Base-by-base conservation (phyloP, 106 monocot genomes). In the Dioscorea dumetorum region DNA sequence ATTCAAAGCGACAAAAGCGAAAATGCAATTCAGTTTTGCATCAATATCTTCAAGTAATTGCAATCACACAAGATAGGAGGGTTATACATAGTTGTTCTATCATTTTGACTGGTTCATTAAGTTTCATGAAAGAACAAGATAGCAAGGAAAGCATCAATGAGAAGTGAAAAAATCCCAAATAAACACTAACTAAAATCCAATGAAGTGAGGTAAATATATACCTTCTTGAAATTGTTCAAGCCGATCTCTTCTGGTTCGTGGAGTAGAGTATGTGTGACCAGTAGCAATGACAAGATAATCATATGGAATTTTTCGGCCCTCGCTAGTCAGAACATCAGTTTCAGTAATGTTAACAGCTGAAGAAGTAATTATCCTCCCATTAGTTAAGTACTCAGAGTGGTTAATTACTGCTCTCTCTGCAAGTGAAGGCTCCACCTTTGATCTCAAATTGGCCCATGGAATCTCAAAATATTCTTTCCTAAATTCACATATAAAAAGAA, bases 391-490 rank as follows among this genome's bases (percentile, higher is more conserved):
- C 17, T 79, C 82, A 4, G 67, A 52, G 66, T 82, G 86, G 32
- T 79, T 70, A 53, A 87, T 70, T 16, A 87, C 14, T 51, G 82
- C 15, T 63, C 70, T 82, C 58, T 73, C 86, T 16, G 86, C 79
- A 52, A 87, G 58, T 10, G 72, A 18, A 16, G 82, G 82, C 15
- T 87, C 82, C 41, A 87, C 82, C 62, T 65, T 87, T 8, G 82
- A 73, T 64, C 82, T 73, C 62, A 79, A 19, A n/a, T 64, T 76
- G 12, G 88, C 86, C 93, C 93, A 93, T 51, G 93, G 79, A 48
- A 86, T 81, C 72, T 93, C 88, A 68, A 81, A 81, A 20, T 88
- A 84, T 23, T 84, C 80, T 56, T 84, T 79, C 63, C 82, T 83
- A 65, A 49, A 48, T 41, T 41, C 41, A 41, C 41, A 41, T 41